Conservation (phyloP, 2,329 filamentous ascomycete species). For the Didymella keratinophila region DNA sequence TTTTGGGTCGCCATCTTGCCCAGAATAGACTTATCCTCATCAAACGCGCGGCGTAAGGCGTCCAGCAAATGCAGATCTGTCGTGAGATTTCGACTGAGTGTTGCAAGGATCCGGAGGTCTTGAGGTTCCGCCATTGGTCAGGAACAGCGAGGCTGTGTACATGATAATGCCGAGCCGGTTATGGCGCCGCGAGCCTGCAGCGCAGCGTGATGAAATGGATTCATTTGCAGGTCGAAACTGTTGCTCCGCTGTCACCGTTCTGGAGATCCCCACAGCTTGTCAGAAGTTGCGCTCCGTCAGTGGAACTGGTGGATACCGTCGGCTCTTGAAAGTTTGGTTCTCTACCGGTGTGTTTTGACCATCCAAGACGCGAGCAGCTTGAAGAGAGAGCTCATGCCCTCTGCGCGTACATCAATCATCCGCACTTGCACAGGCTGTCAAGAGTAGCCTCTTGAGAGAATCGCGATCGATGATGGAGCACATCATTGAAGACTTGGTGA, state of each 20-base stretch:
- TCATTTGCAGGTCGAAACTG: neutral
- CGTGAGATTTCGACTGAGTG: neutral
- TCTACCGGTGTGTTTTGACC: neutral
- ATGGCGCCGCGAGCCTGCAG: neutral
- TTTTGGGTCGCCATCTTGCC: neutral
- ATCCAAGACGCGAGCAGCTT: neutral
- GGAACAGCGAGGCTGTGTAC: constrained; percentile 1
- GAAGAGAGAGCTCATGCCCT: neutral
- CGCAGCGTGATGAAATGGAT: neutral
- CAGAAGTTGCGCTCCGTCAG: constrained; percentile 1
- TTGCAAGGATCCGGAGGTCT: neutral
- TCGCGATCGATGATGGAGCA: neutral
- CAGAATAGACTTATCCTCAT: neutral
- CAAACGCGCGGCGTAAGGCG: constrained; percentile 4
- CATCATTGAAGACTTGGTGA: neutral
- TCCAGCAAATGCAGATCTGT: constrained; percentile 11
- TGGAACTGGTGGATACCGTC: neutral
- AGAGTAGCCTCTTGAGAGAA: neutral
- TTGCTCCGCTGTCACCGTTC: neutral
- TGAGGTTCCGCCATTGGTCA: neutral
- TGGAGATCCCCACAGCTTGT: neutral
- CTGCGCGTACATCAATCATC: neutral
- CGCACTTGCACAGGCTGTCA: neutral
- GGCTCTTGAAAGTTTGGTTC: neutral
- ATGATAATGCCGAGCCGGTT: neutral